Base-by-base conservation (phyloP, 192 early-diverging fungal species). In the Coemansia sp. region DNA sequence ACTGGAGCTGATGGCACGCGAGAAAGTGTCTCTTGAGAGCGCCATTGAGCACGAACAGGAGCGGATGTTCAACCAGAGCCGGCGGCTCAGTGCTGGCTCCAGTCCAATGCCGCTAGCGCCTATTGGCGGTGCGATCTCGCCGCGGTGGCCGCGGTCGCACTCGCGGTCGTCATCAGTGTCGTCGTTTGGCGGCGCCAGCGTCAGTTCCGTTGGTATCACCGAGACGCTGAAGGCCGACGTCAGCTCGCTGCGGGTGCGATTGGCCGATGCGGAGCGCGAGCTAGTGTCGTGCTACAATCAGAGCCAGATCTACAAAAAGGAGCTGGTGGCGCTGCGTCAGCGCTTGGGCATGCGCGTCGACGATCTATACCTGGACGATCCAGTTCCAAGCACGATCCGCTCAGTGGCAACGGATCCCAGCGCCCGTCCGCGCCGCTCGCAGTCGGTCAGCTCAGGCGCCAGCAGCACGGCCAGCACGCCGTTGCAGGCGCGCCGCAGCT, bases 41-140 rank as follows among this genome's bases (percentile, higher is more conserved):
- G 86, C 90, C 11, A 71, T 95, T 54, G 93, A 95, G 59, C 89
- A 92, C 61, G 91, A 94, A 55, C 90, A 93, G 60, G 91, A 94
- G 70, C 90, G 89, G 47, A 85, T 94, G 52, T 91, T 95, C 43
- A 95, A 95, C 66, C 78, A 86, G 54, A 60, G 41, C 42, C 55
- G 73, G 30, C 66, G 73, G 23, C 64, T 94, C 10, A 90, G 91
- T 52, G 90, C 91, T 42, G 89, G 89, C 41, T 53, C 93, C 28
- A 89, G 92, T 55, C 60, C 69, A 8, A 40, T 59, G 27, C 46
- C 58, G n/a, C 62, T 65, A 6, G 44, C 39, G 20, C 58, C 64
- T 4, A 38, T 39, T 25, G 55, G 50, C 17, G 71, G 72, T 2
- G 66, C 72, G 10, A 42, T 68, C 17, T 79, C 76, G 10, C 69